A percentile compares a stretch with the other conserved stretches of the same genome.
Conservation (phyloP, 2,329 filamentous ascomycete genomes). For the Malbranchea zuffiana region DNA sequence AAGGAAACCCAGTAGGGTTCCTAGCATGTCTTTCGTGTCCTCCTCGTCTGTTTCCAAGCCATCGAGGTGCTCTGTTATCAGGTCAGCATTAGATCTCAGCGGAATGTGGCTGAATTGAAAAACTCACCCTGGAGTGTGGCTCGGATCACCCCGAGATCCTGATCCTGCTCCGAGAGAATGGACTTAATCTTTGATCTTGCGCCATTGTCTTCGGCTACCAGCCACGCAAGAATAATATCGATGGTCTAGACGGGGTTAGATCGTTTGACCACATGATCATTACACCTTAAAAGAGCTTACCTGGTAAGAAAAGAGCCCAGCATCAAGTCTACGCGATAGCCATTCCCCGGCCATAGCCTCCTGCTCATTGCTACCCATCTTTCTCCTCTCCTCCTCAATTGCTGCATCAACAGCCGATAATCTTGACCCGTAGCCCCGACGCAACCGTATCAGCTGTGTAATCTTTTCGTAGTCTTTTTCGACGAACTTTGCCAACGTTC, state of each 20-base stretch:
- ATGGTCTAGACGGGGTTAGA: constrained; percentile 41
- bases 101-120: neutral
- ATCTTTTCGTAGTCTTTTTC: constrained; percentile 90
- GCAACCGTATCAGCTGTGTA: constrained; percentile 56
- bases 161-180: constrained; percentile 57
- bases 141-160: constrained; percentile 52
- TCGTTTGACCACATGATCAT: neutral
- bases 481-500: constrained; percentile 83
- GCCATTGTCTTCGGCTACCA: constrained; percentile 76
- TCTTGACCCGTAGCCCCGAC: constrained; percentile 57
- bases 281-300: constrained; percentile 18
- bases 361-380: constrained; percentile 46
- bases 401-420: constrained; percentile 52
- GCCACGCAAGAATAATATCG: constrained; percentile 79
- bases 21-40: constrained; percentile 53
- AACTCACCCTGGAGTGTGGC: constrained; percentile 54
- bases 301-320: constrained; percentile 73
- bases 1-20: constrained; percentile 42
- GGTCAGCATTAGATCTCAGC: neutral
- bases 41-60: constrained; percentile 48
- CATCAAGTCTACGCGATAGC: constrained; percentile 65
- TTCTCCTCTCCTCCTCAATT: constrained; percentile 49
- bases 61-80: constrained; percentile 47
- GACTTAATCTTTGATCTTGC: constrained; percentile 54
- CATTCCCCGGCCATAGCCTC: constrained; percentile 58